Percentiles rank a stretch among this genome's conserved stretches.
Evolutionary conservation across 2,329 filamentous ascomycete genomes (phyloP).

Genomic region (Cladosporium austrohemisphaericum): DNA sequence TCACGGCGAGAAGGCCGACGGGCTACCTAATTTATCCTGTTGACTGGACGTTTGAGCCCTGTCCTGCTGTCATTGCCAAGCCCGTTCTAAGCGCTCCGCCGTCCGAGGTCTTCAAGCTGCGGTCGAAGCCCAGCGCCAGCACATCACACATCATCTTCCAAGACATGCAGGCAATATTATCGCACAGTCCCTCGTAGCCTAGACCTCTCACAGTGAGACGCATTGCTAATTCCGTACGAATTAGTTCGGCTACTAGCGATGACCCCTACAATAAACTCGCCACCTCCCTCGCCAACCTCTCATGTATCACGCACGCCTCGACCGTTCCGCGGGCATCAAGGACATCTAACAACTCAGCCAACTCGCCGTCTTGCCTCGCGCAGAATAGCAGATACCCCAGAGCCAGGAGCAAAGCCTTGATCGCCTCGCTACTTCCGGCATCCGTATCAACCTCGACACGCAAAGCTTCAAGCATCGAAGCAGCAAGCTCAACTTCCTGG

Average conservation of each 20-base stretch:
- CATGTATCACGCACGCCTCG: constrained; percentile 36
- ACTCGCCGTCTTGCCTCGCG: constrained; percentile 64
- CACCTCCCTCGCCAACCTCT: constrained; percentile 31
- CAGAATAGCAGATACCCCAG: constrained; percentile 74
- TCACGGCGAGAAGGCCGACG: too few species aligned
- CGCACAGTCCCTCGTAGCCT: too few species aligned
- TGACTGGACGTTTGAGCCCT: too few species aligned
- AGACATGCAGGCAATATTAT: too few species aligned
- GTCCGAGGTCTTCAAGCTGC: too few species aligned
- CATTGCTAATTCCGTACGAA: too few species aligned
- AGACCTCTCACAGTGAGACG: too few species aligned
- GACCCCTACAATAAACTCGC: constrained; percentile 24
- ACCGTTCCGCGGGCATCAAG: constrained; percentile 71
- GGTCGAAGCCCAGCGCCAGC: too few species aligned
- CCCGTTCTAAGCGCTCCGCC: too few species aligned
- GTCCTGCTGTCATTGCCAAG: too few species aligned
- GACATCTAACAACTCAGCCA: constrained; percentile 73
- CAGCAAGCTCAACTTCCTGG: constrained; percentile 76
- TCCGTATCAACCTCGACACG: constrained; percentile 43
- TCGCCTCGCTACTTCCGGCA: constrained; percentile 53
- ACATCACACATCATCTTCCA: too few species aligned
- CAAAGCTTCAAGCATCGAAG: constrained; percentile 74
- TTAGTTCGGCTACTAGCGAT: constrained; percentile 1
- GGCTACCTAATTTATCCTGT: too few species aligned
- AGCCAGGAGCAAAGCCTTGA: constrained; percentile 72